Percentiles rank a stretch among this genome's conserved stretches.
These are phyloP conservation scores for Panellus pusillus DNA, from an alignment of 768 basidiomycete species.

Conservation along the genomic window DNA sequence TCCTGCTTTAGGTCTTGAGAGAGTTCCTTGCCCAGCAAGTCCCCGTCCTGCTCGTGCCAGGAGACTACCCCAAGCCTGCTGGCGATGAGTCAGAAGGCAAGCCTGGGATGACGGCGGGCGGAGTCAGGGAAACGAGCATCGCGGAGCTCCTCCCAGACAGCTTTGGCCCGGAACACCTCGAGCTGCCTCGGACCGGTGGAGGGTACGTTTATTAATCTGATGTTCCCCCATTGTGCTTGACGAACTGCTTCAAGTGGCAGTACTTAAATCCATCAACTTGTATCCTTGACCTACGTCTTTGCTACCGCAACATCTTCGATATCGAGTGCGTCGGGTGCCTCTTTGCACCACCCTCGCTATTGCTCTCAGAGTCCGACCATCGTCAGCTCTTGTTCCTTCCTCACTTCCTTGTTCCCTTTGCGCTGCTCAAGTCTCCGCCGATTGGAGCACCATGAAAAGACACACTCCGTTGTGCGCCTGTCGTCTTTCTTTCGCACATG, in stretches of 20 bases:
- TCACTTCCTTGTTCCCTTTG: too few relatives aligned
- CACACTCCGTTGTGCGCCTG: too few relatives aligned
- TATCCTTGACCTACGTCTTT: too few relatives aligned
- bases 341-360: too few relatives aligned
- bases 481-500: too few relatives aligned
- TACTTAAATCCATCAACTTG: neutral
- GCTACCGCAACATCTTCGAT: too few relatives aligned
- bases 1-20: conserved; percentile 47
- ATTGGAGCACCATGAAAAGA: too few relatives aligned
- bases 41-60: conserved; percentile 72
- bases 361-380: too few relatives aligned
- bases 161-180: conserved; percentile 86
- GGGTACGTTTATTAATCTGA: conserved; percentile 4
- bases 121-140: conserved; percentile 64
- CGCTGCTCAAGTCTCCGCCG: too few relatives aligned
- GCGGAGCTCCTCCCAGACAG: conserved; percentile 78
- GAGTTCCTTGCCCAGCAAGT: conserved; percentile 80
- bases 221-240: neutral
- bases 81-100: conserved; percentile 35
- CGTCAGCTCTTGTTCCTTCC: too few relatives aligned
- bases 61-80: conserved; percentile 49
- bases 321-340: too few relatives aligned
- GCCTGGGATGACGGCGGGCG: conserved; percentile 46
- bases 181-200: conserved; percentile 39
- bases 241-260: neutral